Percentiles rank a stretch among this genome's conserved stretches.
phyloP scores from a whole-genome alignment of 805 yeast species.

The Blastobotrys mokoenaii region DNA sequence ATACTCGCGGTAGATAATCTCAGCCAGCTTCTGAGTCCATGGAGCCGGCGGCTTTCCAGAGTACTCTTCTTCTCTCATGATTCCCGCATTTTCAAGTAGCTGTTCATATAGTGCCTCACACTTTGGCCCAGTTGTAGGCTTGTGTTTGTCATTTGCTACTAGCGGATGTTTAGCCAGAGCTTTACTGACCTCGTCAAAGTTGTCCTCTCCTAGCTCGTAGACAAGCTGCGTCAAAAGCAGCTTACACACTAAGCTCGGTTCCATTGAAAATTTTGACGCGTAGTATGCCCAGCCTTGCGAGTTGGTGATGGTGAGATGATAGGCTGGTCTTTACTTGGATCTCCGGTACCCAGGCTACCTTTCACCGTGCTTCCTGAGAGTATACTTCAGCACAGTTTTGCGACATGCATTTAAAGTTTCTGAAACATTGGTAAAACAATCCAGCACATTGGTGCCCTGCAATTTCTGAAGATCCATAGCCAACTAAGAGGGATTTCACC shows the following conservation, averaged over 20 bases:
- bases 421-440: too few relatives aligned
- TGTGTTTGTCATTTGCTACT: conserved; percentile 9
- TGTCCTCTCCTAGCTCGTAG: conserved; percentile 23
- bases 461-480: too few relatives aligned
- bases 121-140: conserved; percentile 4
- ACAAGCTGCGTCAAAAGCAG: conserved; percentile 27
- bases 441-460: too few relatives aligned
- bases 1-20: conserved; percentile 19
- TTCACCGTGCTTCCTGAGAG: too few relatives aligned
- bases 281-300: too few relatives aligned
- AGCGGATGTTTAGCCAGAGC: conserved; percentile 24
- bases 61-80: conserved; percentile 4
- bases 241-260: conserved; percentile 16
- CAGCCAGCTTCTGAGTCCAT: conserved; percentile 22
- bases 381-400: too few relatives aligned
- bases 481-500: too few relatives aligned
- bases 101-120: conserved; percentile 19
- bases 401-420: too few relatives aligned
- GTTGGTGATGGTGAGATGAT: too few relatives aligned
- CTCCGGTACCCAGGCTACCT: too few relatives aligned
- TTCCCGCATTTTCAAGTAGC: conserved; percentile 15
- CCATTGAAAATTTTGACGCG: background rate
- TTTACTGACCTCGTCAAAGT: conserved; percentile 19
- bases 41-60: conserved; percentile 9
- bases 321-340: too few relatives aligned